Evolutionary conservation across 352 stramenopile genomes (phyloP).

Genomic region (Pythium myriotylum): DNA sequence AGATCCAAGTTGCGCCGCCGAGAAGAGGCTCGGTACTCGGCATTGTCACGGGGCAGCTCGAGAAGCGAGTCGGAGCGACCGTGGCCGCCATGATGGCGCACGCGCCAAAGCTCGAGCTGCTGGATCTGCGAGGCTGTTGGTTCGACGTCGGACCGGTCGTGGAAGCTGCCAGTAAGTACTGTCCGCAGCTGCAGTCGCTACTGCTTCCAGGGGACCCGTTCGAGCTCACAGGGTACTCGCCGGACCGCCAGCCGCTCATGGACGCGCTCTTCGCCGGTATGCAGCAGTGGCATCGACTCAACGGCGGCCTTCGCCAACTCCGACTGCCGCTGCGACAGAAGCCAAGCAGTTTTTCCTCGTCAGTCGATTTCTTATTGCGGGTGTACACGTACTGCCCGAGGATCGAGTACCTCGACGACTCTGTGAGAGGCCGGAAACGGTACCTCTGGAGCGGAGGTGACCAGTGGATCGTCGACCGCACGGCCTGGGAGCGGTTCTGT

Average conservation of each 20-base stretch:
- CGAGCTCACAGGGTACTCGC: background rate
- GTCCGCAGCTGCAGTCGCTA: constrained; percentile 8
- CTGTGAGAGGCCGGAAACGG: background rate
- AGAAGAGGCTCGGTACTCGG: too few relatives aligned
- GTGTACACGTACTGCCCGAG: constrained; percentile 6
- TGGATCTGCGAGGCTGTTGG: constrained; percentile 5
- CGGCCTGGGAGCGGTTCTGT: constrained; percentile 13
- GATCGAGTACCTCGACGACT: constrained; percentile 11
- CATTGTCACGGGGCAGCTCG: background rate
- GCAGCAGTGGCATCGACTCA: constrained; percentile 6
- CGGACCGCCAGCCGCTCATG: background rate
- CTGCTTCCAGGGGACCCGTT: background rate
- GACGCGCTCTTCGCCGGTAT: background rate
- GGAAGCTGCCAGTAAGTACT: background rate
- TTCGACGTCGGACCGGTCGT: constrained; percentile 1
- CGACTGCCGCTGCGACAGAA: background rate
- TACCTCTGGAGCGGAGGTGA: background rate
- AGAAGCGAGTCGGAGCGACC: background rate
- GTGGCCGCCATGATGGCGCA: background rate
- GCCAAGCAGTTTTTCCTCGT: background rate
- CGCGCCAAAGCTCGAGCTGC: constrained; percentile 10
- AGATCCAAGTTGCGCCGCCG: background rate
- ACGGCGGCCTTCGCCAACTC: constrained; percentile 7
- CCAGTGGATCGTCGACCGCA: constrained; percentile 9
- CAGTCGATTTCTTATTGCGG: background rate